Percentiles rank a stretch among this genome's conserved stretches.
phyloP scores from a whole-genome alignment of 345 rosid species.

The Citrus maxima region DNA sequence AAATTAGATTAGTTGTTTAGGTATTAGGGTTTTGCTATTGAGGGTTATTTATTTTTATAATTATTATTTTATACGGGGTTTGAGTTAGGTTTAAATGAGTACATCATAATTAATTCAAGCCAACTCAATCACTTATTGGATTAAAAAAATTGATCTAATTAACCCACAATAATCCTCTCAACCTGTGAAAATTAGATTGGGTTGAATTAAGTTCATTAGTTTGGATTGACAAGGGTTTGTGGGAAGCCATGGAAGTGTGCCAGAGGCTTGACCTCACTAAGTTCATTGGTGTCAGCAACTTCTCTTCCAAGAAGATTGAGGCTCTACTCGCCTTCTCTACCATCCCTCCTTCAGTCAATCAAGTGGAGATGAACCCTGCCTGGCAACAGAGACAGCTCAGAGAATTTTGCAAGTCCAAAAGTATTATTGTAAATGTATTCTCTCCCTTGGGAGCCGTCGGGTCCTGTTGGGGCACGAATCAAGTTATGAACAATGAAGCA shows the following conservation, averaged over 20 bases:
- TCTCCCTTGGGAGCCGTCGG: neutral
- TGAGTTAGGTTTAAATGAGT: too few relatives aligned
- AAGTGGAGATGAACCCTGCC: slow-evolving; percentile 12
- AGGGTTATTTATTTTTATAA: too few relatives aligned
- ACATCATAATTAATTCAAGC: too few relatives aligned
- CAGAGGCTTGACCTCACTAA: slow-evolving; percentile 19
- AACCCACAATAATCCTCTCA: too few relatives aligned
- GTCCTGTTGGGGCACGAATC: neutral
- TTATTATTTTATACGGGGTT: too few relatives aligned
- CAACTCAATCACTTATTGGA: too few relatives aligned
- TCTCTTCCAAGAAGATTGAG: slow-evolving; percentile 20
- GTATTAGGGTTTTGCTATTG: too few relatives aligned
- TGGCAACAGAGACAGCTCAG: neutral
- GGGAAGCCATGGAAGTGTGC: slow-evolving; percentile 27
- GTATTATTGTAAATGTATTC: neutral
- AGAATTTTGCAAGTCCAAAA: neutral
- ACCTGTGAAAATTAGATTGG: too few relatives aligned
- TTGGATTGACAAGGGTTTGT: neutral
- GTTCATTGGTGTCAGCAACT: slow-evolving; percentile 24
- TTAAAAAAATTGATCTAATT: too few relatives aligned
- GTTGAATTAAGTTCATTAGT: too few relatives aligned
- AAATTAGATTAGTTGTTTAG: too few relatives aligned
- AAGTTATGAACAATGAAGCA: neutral
- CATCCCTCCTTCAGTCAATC: slow-evolving; percentile 25
- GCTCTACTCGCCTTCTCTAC: slow-evolving; percentile 2